A percentile compares a stretch with the other conserved stretches of the same genome.
phyloP scores from a whole-genome alignment of 1,139 yeast genomes.

The Lodderomyces pseudojiufengensis region DNA sequence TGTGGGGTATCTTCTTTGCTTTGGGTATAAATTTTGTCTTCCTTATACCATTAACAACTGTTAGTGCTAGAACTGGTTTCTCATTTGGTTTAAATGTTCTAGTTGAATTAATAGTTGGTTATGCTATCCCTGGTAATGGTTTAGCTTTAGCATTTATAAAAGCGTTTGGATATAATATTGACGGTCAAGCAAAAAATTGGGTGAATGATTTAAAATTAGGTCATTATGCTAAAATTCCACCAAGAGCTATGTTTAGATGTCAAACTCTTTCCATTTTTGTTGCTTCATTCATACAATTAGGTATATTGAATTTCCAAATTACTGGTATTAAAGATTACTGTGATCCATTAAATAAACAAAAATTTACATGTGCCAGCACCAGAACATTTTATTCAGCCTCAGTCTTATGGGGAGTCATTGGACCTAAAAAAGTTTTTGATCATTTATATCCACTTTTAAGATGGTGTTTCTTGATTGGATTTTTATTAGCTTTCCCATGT shows the following conservation, averaged over 20 bases:
- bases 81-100: slow-evolving; percentile 52
- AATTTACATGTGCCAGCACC: slow-evolving; percentile 49
- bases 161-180: slow-evolving; percentile 56
- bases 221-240: slow-evolving; percentile 61
- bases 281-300: slow-evolving; percentile 48
- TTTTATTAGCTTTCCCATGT: slow-evolving; percentile 41
- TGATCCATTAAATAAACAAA: slow-evolving; percentile 34
- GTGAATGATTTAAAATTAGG: slow-evolving; percentile 54
- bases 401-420: slow-evolving; percentile 65
- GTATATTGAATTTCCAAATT: slow-evolving; percentile 52
- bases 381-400: slow-evolving; percentile 52
- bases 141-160: slow-evolving; percentile 55
- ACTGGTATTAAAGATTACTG: slow-evolving; percentile 40
- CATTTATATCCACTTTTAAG: slow-evolving; percentile 46
- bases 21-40: slow-evolving; percentile 52
- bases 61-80: slow-evolving; percentile 51
- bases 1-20: slow-evolving; percentile 58
- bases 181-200: slow-evolving; percentile 55
- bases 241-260: slow-evolving; percentile 57
- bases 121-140: slow-evolving; percentile 61
- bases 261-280: slow-evolving; percentile 48
- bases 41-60: slow-evolving; percentile 46
- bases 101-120: slow-evolving; percentile 59
- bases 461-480: slow-evolving; percentile 56
- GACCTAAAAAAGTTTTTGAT: slow-evolving; percentile 54